Evolutionary conservation across 2,329 filamentous ascomycete genomes (phyloP).

Genomic region (Elsinoe australis): DNA sequence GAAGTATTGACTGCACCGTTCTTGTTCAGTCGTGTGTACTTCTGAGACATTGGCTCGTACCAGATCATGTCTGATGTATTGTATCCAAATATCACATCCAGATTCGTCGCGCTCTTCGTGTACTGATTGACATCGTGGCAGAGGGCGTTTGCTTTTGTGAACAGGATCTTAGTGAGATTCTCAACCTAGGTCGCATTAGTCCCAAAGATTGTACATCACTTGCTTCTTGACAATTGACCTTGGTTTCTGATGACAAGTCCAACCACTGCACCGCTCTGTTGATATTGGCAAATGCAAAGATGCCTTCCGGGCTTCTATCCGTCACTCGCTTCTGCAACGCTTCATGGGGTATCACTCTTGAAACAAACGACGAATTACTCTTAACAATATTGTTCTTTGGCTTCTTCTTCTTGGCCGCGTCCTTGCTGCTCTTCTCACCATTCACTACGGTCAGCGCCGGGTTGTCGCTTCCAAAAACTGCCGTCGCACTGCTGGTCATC

Average conservation of each 20-base stretch:
- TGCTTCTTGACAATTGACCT: conserved; percentile 39
- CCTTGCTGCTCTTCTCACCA: conserved; percentile 59
- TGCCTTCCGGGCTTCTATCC: conserved; percentile 68
- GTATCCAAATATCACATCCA: conserved; percentile 92
- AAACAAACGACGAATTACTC: conserved; percentile 97
- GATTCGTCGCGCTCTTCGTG: conserved; percentile 70
- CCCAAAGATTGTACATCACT: background rate
- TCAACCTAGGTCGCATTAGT: conserved; percentile 55
- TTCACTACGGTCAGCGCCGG: conserved; percentile 57
- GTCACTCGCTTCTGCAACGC: conserved; percentile 66
- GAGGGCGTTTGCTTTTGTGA: conserved; percentile 90
- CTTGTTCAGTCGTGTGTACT: conserved; percentile 93
- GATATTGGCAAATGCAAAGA: conserved; percentile 91
- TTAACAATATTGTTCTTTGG: conserved; percentile 98
- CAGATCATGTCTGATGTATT: conserved; percentile 96
- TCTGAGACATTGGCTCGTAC: conserved; percentile 95
- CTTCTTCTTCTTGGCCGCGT: conserved; percentile 67
- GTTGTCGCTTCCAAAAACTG: conserved; percentile 82
- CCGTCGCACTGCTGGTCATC: conserved; percentile 27
- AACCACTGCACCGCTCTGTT: conserved; percentile 96
- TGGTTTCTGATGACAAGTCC: conserved; percentile 68
- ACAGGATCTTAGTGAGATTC: conserved; percentile 89
- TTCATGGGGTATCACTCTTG: conserved; percentile 89
- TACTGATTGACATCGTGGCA: conserved; percentile 86
- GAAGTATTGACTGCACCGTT: conserved; percentile 86